Base-by-base conservation (phyloP, 208 protist genomes). In the Angomonas desouzai region DNA sequence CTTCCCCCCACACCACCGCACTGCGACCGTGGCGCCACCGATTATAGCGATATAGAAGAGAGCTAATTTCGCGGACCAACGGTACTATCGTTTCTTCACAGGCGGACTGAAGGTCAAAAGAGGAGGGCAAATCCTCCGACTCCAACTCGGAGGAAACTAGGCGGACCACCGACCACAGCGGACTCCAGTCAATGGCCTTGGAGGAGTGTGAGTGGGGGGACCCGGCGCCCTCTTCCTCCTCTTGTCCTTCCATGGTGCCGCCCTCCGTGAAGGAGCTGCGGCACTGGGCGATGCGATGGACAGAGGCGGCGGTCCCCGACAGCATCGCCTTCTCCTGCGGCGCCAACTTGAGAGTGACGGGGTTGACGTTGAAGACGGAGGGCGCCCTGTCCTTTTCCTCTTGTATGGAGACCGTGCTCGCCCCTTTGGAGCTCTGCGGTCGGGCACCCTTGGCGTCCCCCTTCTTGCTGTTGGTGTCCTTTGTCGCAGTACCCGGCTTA, bases 321-420 rank as follows among this genome's bases (percentile, higher is more conserved):
- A 51, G 45, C 45, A 51, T 51, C 20, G 6, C 20, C 45, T 51
- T 51, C 20, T 51, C 45, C 20, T 51, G 45, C 3, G 45, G 45
- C 10, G 45, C 45, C 6, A 51, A 6, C 20, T 51, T 51, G 6
- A 51, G 20, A 13, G 20, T 22, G 18, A 51, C 45, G 45, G 45
- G 20, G 45, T 13, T 13, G 9, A 51, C 45, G 6, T 13, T 13
- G 6, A 51, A 13, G 6, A 23, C 20, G 6, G 20, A 23, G 6
- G 45, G 10, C 6, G 45, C 3, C 45, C 20, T 23, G 4, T 51
- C 45, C 45, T 51, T 51, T 23, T 23, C 45, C 45, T 27, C 45
- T 4, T 23, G 3, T 3, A 51, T 51, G 20, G 45, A 27, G 20
- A 51, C 45, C 18, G n/a, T 16, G 9, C 20, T 16, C 6, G 20